Evolutionary conservation across 805 yeast species (phyloP).

Genomic region (Candida taoyuanica): DNA sequence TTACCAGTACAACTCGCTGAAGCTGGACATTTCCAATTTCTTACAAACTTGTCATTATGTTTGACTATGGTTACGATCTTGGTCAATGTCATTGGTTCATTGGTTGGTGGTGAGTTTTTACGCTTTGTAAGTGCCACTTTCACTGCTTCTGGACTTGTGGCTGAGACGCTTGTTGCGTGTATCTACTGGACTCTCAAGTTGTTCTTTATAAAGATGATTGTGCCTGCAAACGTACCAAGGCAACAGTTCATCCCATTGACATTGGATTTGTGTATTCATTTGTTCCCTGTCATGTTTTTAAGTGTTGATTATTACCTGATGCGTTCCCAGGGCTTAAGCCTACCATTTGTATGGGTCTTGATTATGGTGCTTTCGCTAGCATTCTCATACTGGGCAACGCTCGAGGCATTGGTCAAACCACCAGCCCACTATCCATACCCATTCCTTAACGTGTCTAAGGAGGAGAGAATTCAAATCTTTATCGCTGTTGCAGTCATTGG

Average conservation of each 20-base stretch:
- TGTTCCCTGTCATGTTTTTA: slow-evolving; percentile 52
- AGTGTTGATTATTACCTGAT: slow-evolving; percentile 49
- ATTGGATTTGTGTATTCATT: slow-evolving; percentile 56
- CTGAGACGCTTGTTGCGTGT: slow-evolving; percentile 56
- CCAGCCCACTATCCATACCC: slow-evolving; percentile 61
- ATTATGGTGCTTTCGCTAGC: slow-evolving; percentile 36
- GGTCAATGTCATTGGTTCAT: slow-evolving; percentile 36
- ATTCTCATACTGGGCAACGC: slow-evolving; percentile 47
- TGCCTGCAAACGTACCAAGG: slow-evolving; percentile 27
- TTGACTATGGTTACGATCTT: slow-evolving; percentile 40
- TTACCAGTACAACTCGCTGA: slow-evolving; percentile 46
- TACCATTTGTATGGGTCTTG: slow-evolving; percentile 37
- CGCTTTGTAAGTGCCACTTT: slow-evolving; percentile 7
- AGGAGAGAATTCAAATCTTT: slow-evolving; percentile 45
- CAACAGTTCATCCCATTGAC: slow-evolving; percentile 39
- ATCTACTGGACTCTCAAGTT: slow-evolving; percentile 69
- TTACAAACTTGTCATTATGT: slow-evolving; percentile 59
- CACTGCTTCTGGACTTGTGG: slow-evolving; percentile 49
- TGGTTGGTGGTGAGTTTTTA: slow-evolving; percentile 5
- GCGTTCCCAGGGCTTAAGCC: slow-evolving; percentile 40
- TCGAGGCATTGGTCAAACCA: slow-evolving; percentile 44
- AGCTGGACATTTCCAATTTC: slow-evolving; percentile 70
- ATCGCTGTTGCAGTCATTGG: slow-evolving; percentile 38
- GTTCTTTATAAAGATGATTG: slow-evolving; percentile 45
- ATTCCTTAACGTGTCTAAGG: slow-evolving; percentile 51